Evolutionary conservation across 768 basidiomycete species (phyloP).

Genomic region (Strobilomyces echinocephalus): DNA sequence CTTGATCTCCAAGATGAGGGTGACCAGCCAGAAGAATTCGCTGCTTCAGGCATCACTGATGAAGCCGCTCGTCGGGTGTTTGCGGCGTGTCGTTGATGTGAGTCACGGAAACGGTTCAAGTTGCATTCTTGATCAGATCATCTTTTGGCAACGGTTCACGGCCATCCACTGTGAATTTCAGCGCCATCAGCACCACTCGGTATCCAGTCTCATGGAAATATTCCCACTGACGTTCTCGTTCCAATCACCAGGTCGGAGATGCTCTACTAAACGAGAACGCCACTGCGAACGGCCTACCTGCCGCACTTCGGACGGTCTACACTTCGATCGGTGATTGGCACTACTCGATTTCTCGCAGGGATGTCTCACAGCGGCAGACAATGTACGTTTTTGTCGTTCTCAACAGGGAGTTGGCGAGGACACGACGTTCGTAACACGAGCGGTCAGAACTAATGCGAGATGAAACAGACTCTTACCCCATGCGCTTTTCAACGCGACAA

Average conservation of each 20-base stretch:
- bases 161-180: no score
- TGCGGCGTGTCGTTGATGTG: background rate
- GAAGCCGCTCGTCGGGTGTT: no score
- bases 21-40: conserved; percentile 43
- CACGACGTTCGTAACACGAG: background rate
- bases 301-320: no score
- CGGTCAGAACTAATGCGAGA: background rate
- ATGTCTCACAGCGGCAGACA: background rate
- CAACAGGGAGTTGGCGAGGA: background rate
- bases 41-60: conserved; percentile 9
- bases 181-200: no score
- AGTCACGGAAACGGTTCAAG: background rate
- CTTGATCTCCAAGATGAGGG: conserved; percentile 79
- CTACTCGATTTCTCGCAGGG: background rate
- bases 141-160: no score
- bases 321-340: background rate
- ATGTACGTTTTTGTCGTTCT: background rate
- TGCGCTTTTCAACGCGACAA: background rate
- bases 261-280: no score
- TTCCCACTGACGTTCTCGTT: no score
- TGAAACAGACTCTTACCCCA: background rate
- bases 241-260: no score
- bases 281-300: no score
- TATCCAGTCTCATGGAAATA: no score
- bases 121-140: no score